Evolutionary conservation across 305 asterid genomes (phyloP), one percentile per base, ranked within the genome.

Genomic region (Rubia tinctorum): DNA sequence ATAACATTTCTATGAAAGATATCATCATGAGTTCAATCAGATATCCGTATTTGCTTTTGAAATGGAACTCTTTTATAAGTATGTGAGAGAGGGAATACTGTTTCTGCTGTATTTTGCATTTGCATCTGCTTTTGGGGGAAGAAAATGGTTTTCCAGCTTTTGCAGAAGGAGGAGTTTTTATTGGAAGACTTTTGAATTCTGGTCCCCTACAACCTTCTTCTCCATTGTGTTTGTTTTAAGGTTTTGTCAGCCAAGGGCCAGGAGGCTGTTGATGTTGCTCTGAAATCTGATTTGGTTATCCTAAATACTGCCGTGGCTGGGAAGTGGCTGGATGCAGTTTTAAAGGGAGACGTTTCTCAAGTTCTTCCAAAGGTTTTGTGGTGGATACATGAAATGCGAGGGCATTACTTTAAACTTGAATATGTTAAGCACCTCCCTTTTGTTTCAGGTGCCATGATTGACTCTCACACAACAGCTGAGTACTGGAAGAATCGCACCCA

Each of bases 381-480:
- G 99, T 94, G 99, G 98, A 94, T 94, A 80, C 99, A 94, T 86
- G 99, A 94, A 86, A 94, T 94, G 99, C 86, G 99, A 71, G 99
- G 98, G 84, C 98, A 94, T 87, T 94, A 94, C 88, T 94, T 94
- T 86, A 94, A 85, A 78, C 86, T 88, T 93, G 97, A 91, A 84
- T 91, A 88, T 82, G 98, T 94, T 66, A 94, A 88, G 92, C 99
- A 90, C 90, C 98, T 94, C 83, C 99, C 99, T 77, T 85, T 84
- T 85, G 98, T 94, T 90, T 93, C 98, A 81, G 99, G 98, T 84
- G 96, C 93, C 64, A 94, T 94, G 98, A 94, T 94, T 81, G 99
- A 94, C 86, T 94, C 99, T 40, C 91, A 89, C 68, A 84, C 86
- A 69, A 91, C 99, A 73, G 96, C 97, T 64, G 89, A 86, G 60